Evolutionary conservation across 139 green algal genomes (phyloP).

Genomic region (Astrephomene gubernaculifera): DNA sequence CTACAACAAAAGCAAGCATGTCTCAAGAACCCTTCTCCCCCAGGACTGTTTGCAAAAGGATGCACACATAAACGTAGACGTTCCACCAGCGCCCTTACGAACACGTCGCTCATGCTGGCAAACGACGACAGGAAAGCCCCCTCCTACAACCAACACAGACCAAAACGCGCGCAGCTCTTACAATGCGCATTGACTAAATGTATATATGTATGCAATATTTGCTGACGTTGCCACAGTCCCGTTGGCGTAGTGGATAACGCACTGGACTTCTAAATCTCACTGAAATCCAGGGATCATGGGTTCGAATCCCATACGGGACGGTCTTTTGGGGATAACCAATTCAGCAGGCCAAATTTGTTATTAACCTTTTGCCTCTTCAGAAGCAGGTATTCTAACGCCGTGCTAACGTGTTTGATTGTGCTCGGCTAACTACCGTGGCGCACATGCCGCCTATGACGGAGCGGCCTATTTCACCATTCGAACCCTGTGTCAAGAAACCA

Average conservation of each 20-base stretch:
- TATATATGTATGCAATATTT: not conserved
- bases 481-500: too few relatives aligned
- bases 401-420: not conserved
- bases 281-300: constrained; percentile 31
- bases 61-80: too few relatives aligned
- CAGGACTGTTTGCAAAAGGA: too few relatives aligned
- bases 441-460: not conserved
- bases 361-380: not conserved
- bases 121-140: too few relatives aligned
- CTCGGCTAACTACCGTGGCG: not conserved
- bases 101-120: too few relatives aligned
- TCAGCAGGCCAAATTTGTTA: not conserved
- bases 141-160: too few relatives aligned
- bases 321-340: not conserved
- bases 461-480: too few relatives aligned
- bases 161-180: too few relatives aligned
- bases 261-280: constrained; percentile 16
- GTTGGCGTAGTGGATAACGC: constrained; percentile 40
- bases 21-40: too few relatives aligned
- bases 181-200: too few relatives aligned
- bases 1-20: too few relatives aligned
- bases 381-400: not conserved
- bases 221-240: not conserved
- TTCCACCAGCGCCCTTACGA: too few relatives aligned
- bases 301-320: constrained; percentile 40